A percentile compares a stretch with the other conserved stretches of the same genome.
Evolutionary conservation across 192 early-diverging fungal genomes (phyloP).

Genomic region (Coemansia sp.): DNA sequence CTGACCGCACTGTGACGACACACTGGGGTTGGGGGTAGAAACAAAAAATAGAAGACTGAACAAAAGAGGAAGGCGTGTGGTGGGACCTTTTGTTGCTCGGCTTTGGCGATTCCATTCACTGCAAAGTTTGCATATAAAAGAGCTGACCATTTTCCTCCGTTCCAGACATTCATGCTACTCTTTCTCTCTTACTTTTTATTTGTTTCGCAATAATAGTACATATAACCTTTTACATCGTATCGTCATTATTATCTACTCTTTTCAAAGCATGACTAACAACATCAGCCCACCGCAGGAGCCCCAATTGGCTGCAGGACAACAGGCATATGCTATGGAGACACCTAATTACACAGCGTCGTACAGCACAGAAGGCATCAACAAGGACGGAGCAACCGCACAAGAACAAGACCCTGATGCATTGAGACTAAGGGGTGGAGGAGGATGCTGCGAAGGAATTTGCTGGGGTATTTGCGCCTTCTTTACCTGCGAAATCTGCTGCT

Average conservation of each 20-base stretch:
- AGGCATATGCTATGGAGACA: not conserved
- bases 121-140: no score
- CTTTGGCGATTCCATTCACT: not conserved
- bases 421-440: not conserved
- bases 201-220: not conserved
- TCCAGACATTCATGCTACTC: not conserved
- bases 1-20: no score
- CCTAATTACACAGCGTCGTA: not conserved
- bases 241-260: not conserved
- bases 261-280: not conserved
- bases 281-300: not conserved
- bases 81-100: not conserved
- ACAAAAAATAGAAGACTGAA: not conserved
- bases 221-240: not conserved
- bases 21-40: not conserved
- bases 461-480: not conserved
- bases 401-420: not conserved
- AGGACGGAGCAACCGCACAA: not conserved
- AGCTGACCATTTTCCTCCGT: no score
- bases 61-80: no score
- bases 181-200: not conserved
- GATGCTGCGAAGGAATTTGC: not conserved
- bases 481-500: not conserved
- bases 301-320: not conserved
- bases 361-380: not conserved